Percentiles rank a stretch among this genome's conserved stretches.
phyloP scores from a whole-genome alignment of 148 eudicot species.

The Amaranthus palmeri region DNA sequence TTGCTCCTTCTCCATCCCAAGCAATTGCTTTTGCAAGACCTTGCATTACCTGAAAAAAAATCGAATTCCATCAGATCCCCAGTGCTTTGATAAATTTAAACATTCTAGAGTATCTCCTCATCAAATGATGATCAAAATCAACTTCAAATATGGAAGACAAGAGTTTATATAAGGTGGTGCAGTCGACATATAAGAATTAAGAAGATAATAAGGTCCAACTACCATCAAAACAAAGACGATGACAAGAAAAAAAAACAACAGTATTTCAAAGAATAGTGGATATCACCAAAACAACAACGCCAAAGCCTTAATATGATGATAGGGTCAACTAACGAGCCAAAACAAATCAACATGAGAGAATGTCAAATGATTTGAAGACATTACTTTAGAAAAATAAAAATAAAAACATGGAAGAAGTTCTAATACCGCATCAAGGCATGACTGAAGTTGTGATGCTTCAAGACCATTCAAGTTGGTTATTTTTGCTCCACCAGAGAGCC shows the following conservation, averaged over 20 bases:
- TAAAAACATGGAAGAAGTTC: slow-evolving; percentile 3
- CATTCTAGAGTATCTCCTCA: not conserved
- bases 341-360: too few relatives aligned
- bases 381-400: not conserved
- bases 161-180: too few relatives aligned
- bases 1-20: slow-evolving; percentile 99
- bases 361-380: not conserved
- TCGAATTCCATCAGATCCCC: not conserved
- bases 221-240: too few relatives aligned
- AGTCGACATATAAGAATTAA: not conserved
- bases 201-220: not conserved
- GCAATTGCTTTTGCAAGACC: slow-evolving; percentile 98
- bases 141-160: too few relatives aligned
- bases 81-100: not conserved
- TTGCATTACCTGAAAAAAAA: slow-evolving; percentile 78
- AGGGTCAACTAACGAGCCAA: too few relatives aligned
- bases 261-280: too few relatives aligned
- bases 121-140: too few relatives aligned
- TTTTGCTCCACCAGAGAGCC: slow-evolving; percentile 63
- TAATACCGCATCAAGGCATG: slow-evolving; percentile 93
- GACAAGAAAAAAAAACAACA: not conserved
- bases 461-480: slow-evolving; percentile 51
- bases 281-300: too few relatives aligned
- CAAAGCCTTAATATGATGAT: too few relatives aligned
- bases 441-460: slow-evolving; percentile 78